Percentiles rank a stretch among this genome's conserved stretches.
These are phyloP conservation scores for Candida jianshihensis DNA, from an alignment of 805 yeast species.

Conservation along the genomic window DNA sequence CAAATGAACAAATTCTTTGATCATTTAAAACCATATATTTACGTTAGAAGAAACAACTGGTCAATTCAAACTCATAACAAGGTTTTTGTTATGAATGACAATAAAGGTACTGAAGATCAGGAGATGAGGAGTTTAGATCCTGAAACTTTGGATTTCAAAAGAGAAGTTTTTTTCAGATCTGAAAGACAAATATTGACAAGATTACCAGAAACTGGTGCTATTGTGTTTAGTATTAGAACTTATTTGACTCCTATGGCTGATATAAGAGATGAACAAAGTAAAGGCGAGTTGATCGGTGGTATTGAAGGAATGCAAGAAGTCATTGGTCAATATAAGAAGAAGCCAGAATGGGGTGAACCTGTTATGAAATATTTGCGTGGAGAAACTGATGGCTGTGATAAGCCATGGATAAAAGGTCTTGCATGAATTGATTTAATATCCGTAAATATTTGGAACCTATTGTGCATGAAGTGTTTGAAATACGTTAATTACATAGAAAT, in stretches of 20 bases:
- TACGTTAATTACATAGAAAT: no score
- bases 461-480: no score
- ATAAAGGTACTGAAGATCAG: conserved; percentile 28
- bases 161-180: conserved; percentile 46
- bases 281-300: conserved; percentile 53
- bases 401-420: conserved; percentile 14
- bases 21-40: conserved; percentile 43
- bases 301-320: conserved; percentile 55
- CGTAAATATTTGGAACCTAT: no score
- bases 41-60: conserved; percentile 65
- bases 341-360: conserved; percentile 66
- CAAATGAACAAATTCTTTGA: conserved; percentile 66
- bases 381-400: conserved; percentile 28
- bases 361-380: conserved; percentile 36
- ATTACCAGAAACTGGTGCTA: conserved; percentile 39
- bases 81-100: conserved; percentile 40
- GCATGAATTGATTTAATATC: background rate
- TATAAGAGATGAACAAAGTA: conserved; percentile 38
- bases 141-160: conserved; percentile 26
- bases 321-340: conserved; percentile 54
- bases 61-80: conserved; percentile 54
- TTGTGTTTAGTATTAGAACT: conserved; percentile 49
- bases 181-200: conserved; percentile 55
- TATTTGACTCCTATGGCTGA: conserved; percentile 46
- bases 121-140: conserved; percentile 27